Evolutionary conservation across 108 stramenopile species (phyloP).

Genomic region (Fistulifera pelliculosa): DNA sequence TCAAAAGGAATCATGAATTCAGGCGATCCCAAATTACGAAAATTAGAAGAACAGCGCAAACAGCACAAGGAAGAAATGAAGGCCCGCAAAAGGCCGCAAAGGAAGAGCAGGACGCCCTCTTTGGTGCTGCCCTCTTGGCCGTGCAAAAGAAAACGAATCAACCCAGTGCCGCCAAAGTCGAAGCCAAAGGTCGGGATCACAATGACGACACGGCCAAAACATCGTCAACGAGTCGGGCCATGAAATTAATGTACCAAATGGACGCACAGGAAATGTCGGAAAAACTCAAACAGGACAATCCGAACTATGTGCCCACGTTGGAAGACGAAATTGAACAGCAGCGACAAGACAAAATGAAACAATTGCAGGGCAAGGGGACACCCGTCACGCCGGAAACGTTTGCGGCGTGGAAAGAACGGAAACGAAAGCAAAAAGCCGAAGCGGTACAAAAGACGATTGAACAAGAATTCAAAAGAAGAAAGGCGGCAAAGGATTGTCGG

Average conservation of each 20-base stretch:
- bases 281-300: conserved; percentile 73
- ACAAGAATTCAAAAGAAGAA: conserved; percentile 86
- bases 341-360: conserved; percentile 77
- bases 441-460: conserved; percentile 74
- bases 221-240: conserved; percentile 48
- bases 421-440: conserved; percentile 67
- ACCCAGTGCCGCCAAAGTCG: conserved; percentile 49
- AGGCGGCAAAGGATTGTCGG: conserved; percentile 81
- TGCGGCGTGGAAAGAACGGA: conserved; percentile 75
- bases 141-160: conserved; percentile 41
- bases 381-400: conserved; percentile 76
- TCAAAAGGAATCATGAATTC: conserved; percentile 52
- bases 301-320: conserved; percentile 83
- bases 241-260: conserved; percentile 90
- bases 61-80: conserved; percentile 49
- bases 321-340: conserved; percentile 83
- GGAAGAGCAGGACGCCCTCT: conserved; percentile 77
- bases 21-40: conserved; percentile 52
- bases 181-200: conserved; percentile 73
- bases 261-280: conserved; percentile 85
- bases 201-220: conserved; percentile 50
- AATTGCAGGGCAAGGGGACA: conserved; percentile 71
- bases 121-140: conserved; percentile 72
- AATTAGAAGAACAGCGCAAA: conserved; percentile 54
- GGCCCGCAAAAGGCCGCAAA: conserved; percentile 63